Evolutionary conservation across 148 eudicot species (phyloP).

Genomic region (Rhododendron vialii): DNA sequence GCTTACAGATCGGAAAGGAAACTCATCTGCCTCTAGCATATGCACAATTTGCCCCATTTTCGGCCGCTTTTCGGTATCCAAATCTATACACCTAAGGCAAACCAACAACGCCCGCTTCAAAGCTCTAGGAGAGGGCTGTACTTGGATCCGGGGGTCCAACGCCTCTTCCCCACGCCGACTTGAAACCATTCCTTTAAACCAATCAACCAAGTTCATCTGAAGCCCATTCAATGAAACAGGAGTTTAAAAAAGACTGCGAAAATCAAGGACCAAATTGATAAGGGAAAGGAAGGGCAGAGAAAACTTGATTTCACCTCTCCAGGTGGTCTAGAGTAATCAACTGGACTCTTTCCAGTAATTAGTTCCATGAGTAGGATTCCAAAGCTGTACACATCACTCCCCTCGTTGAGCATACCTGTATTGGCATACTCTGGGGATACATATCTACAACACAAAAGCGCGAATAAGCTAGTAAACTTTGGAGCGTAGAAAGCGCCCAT

Average conservation of each 20-base stretch:
- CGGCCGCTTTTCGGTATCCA: slow-evolving; percentile 78
- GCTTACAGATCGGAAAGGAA: slow-evolving; percentile 77
- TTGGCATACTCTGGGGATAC: slow-evolving; percentile 98
- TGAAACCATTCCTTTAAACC: slow-evolving; percentile 93
- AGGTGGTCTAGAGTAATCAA: slow-evolving; percentile 91
- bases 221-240: slow-evolving; percentile 9
- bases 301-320: slow-evolving; percentile 57
- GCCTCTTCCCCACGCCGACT: slow-evolving; percentile 77
- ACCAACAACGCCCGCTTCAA: slow-evolving; percentile 71
- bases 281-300: not conserved
- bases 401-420: slow-evolving; percentile 93
- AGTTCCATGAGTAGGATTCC: slow-evolving; percentile 93
- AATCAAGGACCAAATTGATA: not conserved
- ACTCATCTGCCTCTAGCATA: slow-evolving; percentile 96
- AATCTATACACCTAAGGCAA: slow-evolving; percentile 91
- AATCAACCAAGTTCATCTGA: slow-evolving; percentile 96
- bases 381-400: slow-evolving; percentile 87
- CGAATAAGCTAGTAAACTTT: not conserved
- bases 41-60: slow-evolving; percentile 98
- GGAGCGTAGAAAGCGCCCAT: not conserved
- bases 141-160: slow-evolving; percentile 57
- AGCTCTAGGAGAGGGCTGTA: slow-evolving; percentile 67
- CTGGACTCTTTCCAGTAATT: slow-evolving; percentile 80
- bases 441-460: slow-evolving; percentile 42
- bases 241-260: not conserved